Conservation (phyloP, 805 yeast genomes). For the Lipomyces yamanashiensis region DNA sequence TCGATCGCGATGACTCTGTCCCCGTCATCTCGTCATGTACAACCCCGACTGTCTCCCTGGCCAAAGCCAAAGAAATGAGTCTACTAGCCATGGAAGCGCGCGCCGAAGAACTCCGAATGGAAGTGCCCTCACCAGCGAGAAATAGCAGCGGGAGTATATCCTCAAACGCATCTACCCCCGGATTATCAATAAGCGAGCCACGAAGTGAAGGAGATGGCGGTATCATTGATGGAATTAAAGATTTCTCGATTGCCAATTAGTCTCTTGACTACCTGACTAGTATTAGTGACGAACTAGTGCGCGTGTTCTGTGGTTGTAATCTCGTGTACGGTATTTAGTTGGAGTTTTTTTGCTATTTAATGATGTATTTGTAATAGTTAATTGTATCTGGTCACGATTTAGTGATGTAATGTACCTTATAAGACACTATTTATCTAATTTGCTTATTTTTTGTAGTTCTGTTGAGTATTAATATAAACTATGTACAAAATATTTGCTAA, state of each 20-base stretch:
- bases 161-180: constrained; percentile 29
- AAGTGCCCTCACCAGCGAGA: background rate
- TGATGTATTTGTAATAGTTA: no score
- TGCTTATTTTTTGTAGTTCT: no score
- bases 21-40: constrained; percentile 92
- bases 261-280: background rate
- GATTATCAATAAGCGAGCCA: constrained; percentile 30
- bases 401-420: no score
- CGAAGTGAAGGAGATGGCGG: constrained; percentile 12
- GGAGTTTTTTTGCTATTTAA: background rate
- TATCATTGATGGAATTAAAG: constrained; percentile 13
- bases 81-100: constrained; percentile 28
- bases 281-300: background rate
- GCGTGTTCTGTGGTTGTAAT: no score
- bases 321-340: no score
- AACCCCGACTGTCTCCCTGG: constrained; percentile 91
- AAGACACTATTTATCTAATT: no score
- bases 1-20: constrained; percentile 85
- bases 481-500: no score
- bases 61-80: constrained; percentile 77
- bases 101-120: constrained; percentile 29
- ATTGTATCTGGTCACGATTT: no score
- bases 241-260: constrained; percentile 8
- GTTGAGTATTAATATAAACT: no score
- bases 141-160: constrained; percentile 12